Evolutionary conservation across 1,139 yeast genomes (phyloP).

Genomic region (Geotrichum candidum): DNA sequence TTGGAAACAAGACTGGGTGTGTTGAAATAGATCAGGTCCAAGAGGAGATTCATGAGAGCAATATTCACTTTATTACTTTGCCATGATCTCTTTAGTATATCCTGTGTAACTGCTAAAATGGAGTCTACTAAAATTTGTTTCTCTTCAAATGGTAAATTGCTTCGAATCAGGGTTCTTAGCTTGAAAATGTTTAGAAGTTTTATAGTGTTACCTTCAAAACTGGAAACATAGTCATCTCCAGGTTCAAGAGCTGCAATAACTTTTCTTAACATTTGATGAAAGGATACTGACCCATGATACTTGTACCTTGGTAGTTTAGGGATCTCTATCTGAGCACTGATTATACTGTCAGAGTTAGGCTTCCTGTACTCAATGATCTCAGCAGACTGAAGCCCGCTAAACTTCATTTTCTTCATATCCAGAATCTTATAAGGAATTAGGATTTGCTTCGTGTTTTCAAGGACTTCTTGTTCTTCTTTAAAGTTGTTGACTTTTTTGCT

Average conservation of each 20-base stretch:
- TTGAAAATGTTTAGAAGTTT: constrained; percentile 8
- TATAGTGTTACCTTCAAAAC: constrained; percentile 7
- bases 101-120: background rate
- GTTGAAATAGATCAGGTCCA: constrained; percentile 1
- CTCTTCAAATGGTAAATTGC: background rate
- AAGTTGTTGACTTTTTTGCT: background rate
- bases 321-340: background rate
- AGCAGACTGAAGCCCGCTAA: background rate
- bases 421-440: background rate
- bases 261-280: background rate
- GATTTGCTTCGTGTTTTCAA: background rate
- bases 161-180: constrained; percentile 3
- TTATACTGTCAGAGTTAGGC: background rate
- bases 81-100: background rate
- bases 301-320: background rate
- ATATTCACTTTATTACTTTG: background rate
- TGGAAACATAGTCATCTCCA: background rate
- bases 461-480: background rate
- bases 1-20: background rate
- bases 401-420: background rate
- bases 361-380: background rate
- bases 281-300: background rate
- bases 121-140: background rate
- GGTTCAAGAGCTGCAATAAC: background rate
- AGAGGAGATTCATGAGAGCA: constrained; percentile 1